Evolutionary conservation across 345 rosid species (phyloP).

Genomic region (Psidium friedrichsthalianum): DNA sequence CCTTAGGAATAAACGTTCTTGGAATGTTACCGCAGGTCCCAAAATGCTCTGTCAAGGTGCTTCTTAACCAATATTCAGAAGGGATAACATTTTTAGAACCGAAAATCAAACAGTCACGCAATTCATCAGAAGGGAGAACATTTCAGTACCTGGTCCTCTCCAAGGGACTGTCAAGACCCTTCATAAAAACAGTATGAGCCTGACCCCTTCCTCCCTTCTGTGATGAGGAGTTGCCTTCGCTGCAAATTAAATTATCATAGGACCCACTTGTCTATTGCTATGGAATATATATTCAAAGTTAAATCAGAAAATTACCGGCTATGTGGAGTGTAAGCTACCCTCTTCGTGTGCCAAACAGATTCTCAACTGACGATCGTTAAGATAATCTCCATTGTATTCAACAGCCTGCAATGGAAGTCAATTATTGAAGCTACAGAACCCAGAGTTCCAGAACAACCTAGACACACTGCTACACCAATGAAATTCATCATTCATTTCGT

Average conservation of each 20-base stretch:
- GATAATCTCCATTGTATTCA: slow-evolving; percentile 36
- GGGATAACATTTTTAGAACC: slow-evolving; percentile 13
- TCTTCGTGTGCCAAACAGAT: slow-evolving; percentile 66
- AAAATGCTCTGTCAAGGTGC: slow-evolving; percentile 46
- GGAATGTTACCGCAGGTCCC: slow-evolving; percentile 58
- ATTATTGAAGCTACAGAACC: background rate
- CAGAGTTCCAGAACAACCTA: background rate
- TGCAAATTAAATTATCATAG: slow-evolving; percentile 6
- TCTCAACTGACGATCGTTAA: slow-evolving; percentile 42
- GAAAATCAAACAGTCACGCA: background rate
- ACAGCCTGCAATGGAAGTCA: slow-evolving; percentile 32
- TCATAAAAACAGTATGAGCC: slow-evolving; percentile 28
- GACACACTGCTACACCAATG: background rate
- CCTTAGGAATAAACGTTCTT: slow-evolving; percentile 48
- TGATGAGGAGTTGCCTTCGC: slow-evolving; percentile 32
- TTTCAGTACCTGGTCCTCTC: slow-evolving; percentile 41
- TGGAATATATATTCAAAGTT: background rate
- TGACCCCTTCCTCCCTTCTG: slow-evolving; percentile 43
- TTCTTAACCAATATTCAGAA: slow-evolving; percentile 29
- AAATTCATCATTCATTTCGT: background rate
- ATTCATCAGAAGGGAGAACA: background rate
- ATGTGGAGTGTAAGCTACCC: slow-evolving; percentile 55
- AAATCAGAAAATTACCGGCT: slow-evolving; percentile 31
- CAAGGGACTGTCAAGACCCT: slow-evolving; percentile 45
- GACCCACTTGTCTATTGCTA: background rate